phyloP scores from a whole-genome alignment of 2,329 filamentous ascomycete genomes.

The Cryphonectria japonica region DNA sequence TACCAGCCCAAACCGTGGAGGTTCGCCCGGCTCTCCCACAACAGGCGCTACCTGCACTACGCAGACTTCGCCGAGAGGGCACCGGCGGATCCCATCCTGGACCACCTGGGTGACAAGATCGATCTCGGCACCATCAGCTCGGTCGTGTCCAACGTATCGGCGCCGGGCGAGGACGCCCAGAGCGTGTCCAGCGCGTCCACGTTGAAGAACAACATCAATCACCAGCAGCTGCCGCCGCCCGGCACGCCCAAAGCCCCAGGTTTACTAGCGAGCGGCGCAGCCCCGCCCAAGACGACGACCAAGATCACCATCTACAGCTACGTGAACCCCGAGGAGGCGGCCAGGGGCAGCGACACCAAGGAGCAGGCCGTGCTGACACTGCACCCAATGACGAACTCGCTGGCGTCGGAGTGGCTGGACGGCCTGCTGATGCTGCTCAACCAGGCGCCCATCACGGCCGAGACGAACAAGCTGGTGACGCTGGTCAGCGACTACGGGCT shows the following conservation, averaged over 20 bases:
- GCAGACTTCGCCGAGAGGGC: conserved; percentile 75
- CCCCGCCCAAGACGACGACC: conserved; percentile 59
- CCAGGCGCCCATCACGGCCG: conserved; percentile 94
- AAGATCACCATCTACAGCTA: conserved; percentile 93
- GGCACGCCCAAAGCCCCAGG: conserved; percentile 4
- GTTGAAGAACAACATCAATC: conserved; percentile 40
- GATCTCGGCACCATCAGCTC: conserved; percentile 88
- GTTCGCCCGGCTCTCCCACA: conserved; percentile 87
- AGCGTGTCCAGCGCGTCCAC: conserved; percentile 50
- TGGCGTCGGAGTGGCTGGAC: conserved; percentile 96
- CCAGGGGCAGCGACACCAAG: conserved; percentile 45
- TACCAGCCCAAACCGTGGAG: conserved; percentile 68
- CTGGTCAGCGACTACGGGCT: conserved; percentile 88
- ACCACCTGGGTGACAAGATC: conserved; percentile 77
- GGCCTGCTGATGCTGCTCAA: conserved; percentile 93
- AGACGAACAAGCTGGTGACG: conserved; percentile 87
- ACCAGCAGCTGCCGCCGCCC: neutral
- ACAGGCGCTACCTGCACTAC: conserved; percentile 87
- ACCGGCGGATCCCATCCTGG: conserved; percentile 69
- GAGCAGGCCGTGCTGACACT: conserved; percentile 83
- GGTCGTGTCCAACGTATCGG: conserved; percentile 89
- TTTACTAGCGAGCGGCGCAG: neutral
- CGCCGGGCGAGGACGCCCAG: conserved; percentile 57
- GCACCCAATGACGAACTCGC: conserved; percentile 75
- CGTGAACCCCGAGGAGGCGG: conserved; percentile 46